Base-by-base conservation (phyloP, 306 rosid species). In the Trifolium subterraneum region DNA sequence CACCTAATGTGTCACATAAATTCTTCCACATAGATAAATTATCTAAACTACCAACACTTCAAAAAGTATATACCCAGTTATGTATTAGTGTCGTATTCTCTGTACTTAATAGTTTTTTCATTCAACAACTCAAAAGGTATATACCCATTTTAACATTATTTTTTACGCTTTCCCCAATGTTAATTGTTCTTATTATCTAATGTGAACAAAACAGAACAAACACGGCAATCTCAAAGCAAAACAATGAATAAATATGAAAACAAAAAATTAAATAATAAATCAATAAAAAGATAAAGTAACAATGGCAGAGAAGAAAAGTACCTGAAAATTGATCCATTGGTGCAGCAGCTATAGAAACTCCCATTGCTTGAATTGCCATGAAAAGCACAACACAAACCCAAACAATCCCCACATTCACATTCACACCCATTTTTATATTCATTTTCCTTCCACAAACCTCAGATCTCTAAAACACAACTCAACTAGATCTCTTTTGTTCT, bases 351-450 rank as follows among this genome's bases (percentile, higher is more conserved):
- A 6, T 27, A 27, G 62, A 18, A 60, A 72, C 7, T 51, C 10
- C 74, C 63, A 72, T 29, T 65, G 61, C 78, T 61, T 14, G 20
- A 36, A 47, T 52, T 38, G 51, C 63, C 71, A 51, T 47, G 7
- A 74, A 56, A 33, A 62, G 31, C 25, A 72, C 14, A 73, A 14
- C 35, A 60, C 47, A 74, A 47, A 61, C 1, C 0, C 51, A 42
- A 22, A 41, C 0, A 27, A 63, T 8, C 35, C 71, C 35, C 55
- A 76, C 67, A 76, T 44, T 80, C 10, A 9, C 12, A 9, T 44
- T 22, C 12, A 33, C 19, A 62, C 70, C 77, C 84, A 81, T 81
- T 51, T 76, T 25, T 7, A 60, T 60, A 60, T 14, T 59, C 20
- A 45, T 10, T 6, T 13, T 7, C 19, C 18, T 42, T 22, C 14